These are phyloP conservation scores for Apiospora koreana DNA, from an alignment of 2,329 filamentous ascomycete genomes.

Conservation along the genomic window DNA sequence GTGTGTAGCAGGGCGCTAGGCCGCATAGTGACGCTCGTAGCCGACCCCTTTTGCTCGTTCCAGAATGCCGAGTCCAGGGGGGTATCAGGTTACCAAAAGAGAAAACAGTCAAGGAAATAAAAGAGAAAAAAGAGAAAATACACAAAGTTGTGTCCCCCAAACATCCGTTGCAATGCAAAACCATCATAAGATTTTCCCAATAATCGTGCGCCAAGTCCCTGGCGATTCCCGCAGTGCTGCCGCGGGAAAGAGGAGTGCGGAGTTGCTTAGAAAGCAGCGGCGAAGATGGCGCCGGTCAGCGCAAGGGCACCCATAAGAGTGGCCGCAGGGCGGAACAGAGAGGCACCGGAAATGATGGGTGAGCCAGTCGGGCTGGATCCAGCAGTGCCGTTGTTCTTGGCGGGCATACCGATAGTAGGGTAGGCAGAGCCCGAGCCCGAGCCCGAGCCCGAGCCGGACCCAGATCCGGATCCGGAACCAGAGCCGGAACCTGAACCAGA, in stretches of 20 bases:
- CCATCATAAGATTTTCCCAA: background rate
- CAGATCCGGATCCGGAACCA: background rate
- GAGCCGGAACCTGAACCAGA: background rate
- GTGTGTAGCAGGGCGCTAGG: background rate
- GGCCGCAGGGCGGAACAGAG: background rate
- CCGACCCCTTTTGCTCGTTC: background rate
- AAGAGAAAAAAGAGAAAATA: background rate
- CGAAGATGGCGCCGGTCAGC: conserved; percentile 9
- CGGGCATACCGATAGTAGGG: background rate
- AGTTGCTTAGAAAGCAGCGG: conserved; percentile 6
- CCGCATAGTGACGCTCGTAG: background rate
- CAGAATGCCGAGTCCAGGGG: conserved; percentile 1
- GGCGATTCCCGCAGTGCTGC: background rate
- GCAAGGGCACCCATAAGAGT: background rate
- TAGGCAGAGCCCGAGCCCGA: background rate
- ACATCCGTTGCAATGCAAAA: background rate
- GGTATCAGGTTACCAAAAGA: conserved; percentile 1
- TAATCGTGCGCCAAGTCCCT: background rate
- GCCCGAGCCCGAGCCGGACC: background rate
- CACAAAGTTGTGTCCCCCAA: background rate
- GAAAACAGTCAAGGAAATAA: background rate
- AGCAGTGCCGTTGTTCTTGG: background rate
- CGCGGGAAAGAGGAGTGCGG: background rate
- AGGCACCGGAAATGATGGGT: background rate
- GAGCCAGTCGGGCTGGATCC: background rate